Conservation (phyloP, 2,329 filamentous ascomycete genomes). For the Penicillium psychrosexuale region DNA sequence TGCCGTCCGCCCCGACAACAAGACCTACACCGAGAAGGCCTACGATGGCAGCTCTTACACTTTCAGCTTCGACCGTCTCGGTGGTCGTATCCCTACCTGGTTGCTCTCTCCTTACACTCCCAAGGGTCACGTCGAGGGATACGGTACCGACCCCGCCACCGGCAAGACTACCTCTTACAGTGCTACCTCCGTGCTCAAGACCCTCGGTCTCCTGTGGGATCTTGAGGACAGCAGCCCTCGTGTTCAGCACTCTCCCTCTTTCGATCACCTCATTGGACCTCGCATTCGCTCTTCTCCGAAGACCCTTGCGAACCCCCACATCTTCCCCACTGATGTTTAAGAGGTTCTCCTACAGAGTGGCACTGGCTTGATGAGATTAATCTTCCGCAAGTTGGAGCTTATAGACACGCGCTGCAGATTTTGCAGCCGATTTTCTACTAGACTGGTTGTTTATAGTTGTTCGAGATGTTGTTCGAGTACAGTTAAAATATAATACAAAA, state of each 20-base stretch:
- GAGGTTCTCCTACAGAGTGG: neutral
- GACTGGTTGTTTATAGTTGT: neutral
- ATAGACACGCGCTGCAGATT: neutral
- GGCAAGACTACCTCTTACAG: constrained; percentile 26
- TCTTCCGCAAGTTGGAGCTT: neutral
- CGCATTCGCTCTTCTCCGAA: constrained; percentile 9
- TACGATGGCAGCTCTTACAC: constrained; percentile 26
- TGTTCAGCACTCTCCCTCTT: constrained; percentile 30
- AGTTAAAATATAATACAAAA: neutral
- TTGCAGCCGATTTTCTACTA: neutral
- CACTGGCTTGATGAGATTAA: neutral
- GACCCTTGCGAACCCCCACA: constrained; percentile 22
- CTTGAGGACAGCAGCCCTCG: constrained; percentile 30
- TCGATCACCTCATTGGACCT: constrained; percentile 29
- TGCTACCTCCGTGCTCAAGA: constrained; percentile 33
- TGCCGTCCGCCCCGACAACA: constrained; percentile 33
- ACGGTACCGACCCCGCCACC: constrained; percentile 26
- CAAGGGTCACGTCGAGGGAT: constrained; percentile 28
- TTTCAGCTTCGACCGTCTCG: constrained; percentile 27
- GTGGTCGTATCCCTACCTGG: constrained; percentile 32
- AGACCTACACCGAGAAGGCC: constrained; percentile 36
- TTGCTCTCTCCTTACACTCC: constrained; percentile 29
- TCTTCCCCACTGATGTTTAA: constrained; percentile 23
- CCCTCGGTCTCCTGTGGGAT: constrained; percentile 32
- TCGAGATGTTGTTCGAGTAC: no score